Percentiles rank a stretch among this genome's conserved stretches.
Conservation (phyloP, 371 early-diverging fungal species). For the Coemansia sp. region DNA sequence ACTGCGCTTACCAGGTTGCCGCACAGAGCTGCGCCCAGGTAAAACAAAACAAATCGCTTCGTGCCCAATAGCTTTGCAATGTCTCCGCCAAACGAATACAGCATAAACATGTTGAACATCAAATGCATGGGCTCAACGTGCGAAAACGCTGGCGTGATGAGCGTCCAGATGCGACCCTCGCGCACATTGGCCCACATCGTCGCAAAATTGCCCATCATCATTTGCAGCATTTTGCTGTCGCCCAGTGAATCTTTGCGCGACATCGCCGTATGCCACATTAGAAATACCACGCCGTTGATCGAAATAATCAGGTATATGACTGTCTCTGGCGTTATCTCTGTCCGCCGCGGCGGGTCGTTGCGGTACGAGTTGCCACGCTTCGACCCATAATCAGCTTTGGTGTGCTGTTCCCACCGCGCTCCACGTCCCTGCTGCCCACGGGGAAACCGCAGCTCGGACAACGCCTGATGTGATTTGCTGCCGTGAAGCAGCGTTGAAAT, state of each 20-base stretch:
- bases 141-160: conserved; percentile 52
- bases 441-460: neutral
- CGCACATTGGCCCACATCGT: conserved; percentile 27
- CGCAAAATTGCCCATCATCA: conserved; percentile 46
- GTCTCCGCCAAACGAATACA: conserved; percentile 55
- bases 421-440: conserved; percentile 38
- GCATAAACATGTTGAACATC: conserved; percentile 58
- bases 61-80: conserved; percentile 53
- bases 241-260: conserved; percentile 16
- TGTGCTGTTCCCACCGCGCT: conserved; percentile 48
- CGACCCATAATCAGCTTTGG: conserved; percentile 50
- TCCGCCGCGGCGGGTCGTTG: conserved; percentile 5
- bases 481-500: neutral
- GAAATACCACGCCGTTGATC: conserved; percentile 44
- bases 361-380: conserved; percentile 35
- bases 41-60: conserved; percentile 53
- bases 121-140: conserved; percentile 51
- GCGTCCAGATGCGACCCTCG: conserved; percentile 50
- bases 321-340: conserved; percentile 28
- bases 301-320: conserved; percentile 43
- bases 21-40: conserved; percentile 43
- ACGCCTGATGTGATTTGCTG: neutral
- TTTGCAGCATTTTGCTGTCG: conserved; percentile 24
- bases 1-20: conserved; percentile 35
- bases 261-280: conserved; percentile 37